Evolutionary conservation across 257 asterid species (phyloP).

Genomic region (Solanum sejunctum): DNA sequence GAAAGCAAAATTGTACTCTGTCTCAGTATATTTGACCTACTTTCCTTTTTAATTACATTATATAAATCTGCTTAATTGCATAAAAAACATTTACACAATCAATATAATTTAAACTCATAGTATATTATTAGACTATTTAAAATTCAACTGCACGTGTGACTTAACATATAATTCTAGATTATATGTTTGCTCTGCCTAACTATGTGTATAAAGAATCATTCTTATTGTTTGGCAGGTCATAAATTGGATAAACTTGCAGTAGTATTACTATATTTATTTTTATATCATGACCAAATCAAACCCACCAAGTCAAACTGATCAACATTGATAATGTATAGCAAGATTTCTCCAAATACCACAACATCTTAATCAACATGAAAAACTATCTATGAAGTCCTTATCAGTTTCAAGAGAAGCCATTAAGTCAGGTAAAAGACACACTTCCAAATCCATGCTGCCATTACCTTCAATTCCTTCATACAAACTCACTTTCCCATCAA

Average conservation of each 20-base stretch:
- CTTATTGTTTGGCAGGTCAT: no score
- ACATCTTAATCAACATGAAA: not conserved
- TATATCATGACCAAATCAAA: not conserved
- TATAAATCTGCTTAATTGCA: not conserved
- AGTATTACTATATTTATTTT: no score
- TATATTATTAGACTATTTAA: not conserved
- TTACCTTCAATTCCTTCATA: conserved; percentile 17
- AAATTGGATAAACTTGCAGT: no score
- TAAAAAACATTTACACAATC: not conserved
- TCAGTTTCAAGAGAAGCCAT: conserved; percentile 20
- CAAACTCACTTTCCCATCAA: conserved; percentile 10
- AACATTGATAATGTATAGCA: not conserved
- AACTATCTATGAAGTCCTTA: conserved; percentile 7
- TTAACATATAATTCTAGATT: not conserved
- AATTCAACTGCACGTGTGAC: not conserved
- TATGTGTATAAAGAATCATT: no score
- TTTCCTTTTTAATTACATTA: no score
- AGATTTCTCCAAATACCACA: not conserved
- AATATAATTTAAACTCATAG: no score
- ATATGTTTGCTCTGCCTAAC: no score
- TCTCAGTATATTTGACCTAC: no score
- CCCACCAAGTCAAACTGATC: not conserved
- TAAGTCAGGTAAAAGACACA: conserved; percentile 6
- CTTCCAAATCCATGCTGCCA: conserved; percentile 20
- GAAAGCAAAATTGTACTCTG: no score